A percentile compares a stretch with the other conserved stretches of the same genome.
Conservation (phyloP, 139 green algal genomes). For the Chlorella sp. region DNA sequence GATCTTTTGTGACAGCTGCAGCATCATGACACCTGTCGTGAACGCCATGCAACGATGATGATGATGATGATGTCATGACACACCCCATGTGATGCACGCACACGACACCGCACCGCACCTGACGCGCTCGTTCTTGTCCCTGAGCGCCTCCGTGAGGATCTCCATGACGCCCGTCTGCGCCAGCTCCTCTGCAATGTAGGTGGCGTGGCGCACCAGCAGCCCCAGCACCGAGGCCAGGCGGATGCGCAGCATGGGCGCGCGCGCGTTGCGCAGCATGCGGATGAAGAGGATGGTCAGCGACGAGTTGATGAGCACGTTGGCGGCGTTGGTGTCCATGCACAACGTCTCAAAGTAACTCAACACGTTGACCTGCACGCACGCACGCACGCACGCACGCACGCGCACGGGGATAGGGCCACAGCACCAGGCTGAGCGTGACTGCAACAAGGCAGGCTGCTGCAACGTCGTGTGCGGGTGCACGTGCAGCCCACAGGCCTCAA, state of each 20-base stretch:
- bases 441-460: neutral
- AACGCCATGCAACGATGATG: no score
- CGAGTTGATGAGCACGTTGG: conserved; percentile 87
- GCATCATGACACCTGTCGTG: no score
- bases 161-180: conserved; percentile 58
- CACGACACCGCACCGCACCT: neutral
- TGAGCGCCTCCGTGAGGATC: conserved; percentile 66
- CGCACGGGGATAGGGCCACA: no score
- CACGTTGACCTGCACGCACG: conserved; percentile 68
- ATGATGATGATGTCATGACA: neutral
- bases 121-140: conserved; percentile 19
- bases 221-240: conserved; percentile 51
- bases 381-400: no score
- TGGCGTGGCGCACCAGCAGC: conserved; percentile 86
- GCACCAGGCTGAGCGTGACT: no score
- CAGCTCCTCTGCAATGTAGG: conserved; percentile 73
- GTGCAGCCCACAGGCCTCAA: neutral
- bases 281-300: conserved; percentile 75
- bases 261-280: conserved; percentile 52
- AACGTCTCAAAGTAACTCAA: conserved; percentile 90
- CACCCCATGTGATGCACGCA: neutral
- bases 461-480: neutral
- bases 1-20: no score
- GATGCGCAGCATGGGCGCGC: conserved; percentile 45
- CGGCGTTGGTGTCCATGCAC: conserved; percentile 58